These are phyloP conservation scores for Rutstroemia sp. DNA, from an alignment of 2,329 filamentous ascomycete species.

Conservation along the genomic window DNA sequence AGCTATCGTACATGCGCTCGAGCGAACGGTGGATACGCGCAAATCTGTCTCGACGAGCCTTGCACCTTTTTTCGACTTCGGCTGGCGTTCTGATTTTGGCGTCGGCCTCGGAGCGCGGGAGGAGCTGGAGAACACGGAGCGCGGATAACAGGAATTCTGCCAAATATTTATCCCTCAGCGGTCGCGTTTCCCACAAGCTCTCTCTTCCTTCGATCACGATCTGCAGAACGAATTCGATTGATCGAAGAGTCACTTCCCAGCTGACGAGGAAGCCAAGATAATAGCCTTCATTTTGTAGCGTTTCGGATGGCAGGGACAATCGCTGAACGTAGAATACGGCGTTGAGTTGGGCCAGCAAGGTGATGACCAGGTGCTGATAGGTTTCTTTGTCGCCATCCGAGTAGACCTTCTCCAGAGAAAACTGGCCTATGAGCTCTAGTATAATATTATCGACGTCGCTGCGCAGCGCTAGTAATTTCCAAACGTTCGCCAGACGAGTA, in stretches of 20 bases:
- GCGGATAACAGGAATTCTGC: conserved; percentile 33
- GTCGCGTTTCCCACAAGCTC: conserved; percentile 20
- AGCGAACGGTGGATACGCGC: conserved; percentile 32
- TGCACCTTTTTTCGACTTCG: conserved; percentile 24
- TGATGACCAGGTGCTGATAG: conserved; percentile 32
- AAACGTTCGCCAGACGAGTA: conserved; percentile 31
- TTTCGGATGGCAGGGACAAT: conserved; percentile 33
- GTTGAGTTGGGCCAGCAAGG: conserved; percentile 33
- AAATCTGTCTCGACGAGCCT: conserved; percentile 34
- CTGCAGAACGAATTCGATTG: conserved; percentile 34
- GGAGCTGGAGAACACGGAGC: conserved; percentile 33
- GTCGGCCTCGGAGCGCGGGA: conserved; percentile 30
- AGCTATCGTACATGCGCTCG: conserved; percentile 34
- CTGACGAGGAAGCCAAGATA: conserved; percentile 34
- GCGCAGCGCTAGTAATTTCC: conserved; percentile 32
- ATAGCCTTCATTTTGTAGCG: conserved; percentile 28
- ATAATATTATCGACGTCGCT: conserved; percentile 36
- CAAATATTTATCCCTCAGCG: conserved; percentile 33
- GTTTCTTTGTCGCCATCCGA: conserved; percentile 29
- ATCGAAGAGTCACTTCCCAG: conserved; percentile 34
- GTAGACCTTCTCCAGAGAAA: conserved; percentile 37
- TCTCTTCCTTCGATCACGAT: conserved; percentile 20
- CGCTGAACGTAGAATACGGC: conserved; percentile 35
- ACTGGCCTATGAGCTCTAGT: conserved; percentile 35
- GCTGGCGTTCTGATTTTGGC: conserved; percentile 11